phyloP scores from a whole-genome alignment of 1,284 basidiomycete species.

The Sanguinoderma infundibulare region DNA sequence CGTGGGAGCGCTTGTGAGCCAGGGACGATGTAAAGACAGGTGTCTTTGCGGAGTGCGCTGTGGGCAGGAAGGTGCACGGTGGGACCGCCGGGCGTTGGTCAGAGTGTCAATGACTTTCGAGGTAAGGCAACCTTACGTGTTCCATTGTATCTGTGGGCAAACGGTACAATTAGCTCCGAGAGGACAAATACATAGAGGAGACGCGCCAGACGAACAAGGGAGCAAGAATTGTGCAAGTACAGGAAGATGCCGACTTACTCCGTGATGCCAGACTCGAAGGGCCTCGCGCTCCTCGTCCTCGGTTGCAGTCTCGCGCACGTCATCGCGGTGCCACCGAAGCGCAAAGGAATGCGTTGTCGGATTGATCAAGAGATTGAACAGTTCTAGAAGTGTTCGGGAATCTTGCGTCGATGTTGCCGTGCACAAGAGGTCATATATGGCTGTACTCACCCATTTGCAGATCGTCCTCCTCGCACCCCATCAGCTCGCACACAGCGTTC shows the following conservation, averaged over 20 bases:
- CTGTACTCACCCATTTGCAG: conserved; percentile 71
- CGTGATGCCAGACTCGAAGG: conserved; percentile 67
- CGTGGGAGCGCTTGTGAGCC: conserved; percentile 66
- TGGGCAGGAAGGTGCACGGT: no score
- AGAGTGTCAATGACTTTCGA: no score
- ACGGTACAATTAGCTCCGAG: neutral
- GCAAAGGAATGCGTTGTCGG: conserved; percentile 73
- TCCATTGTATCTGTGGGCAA: conserved; percentile 75
- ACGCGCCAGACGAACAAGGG: no score
- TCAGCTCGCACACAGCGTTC: conserved; percentile 50
- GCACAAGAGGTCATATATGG: neutral
- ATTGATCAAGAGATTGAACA: conserved; percentile 84
- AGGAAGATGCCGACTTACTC: conserved; percentile 53
- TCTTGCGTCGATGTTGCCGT: neutral
- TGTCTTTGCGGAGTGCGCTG: conserved; percentile 76
- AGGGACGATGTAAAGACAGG: conserved; percentile 79
- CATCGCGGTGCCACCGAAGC: conserved; percentile 84
- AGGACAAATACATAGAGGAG: neutral
- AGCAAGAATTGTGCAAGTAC: neutral
- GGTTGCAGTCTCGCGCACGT: conserved; percentile 66
- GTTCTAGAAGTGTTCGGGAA: conserved; percentile 50
- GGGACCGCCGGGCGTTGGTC: no score
- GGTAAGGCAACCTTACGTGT: conserved; percentile 55
- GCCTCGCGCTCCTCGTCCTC: conserved; percentile 67
- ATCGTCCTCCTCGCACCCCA: conserved; percentile 60